Evolutionary conservation across 129 eudicot species (phyloP).

Genomic region (Smallanthus sonchifolius): DNA sequence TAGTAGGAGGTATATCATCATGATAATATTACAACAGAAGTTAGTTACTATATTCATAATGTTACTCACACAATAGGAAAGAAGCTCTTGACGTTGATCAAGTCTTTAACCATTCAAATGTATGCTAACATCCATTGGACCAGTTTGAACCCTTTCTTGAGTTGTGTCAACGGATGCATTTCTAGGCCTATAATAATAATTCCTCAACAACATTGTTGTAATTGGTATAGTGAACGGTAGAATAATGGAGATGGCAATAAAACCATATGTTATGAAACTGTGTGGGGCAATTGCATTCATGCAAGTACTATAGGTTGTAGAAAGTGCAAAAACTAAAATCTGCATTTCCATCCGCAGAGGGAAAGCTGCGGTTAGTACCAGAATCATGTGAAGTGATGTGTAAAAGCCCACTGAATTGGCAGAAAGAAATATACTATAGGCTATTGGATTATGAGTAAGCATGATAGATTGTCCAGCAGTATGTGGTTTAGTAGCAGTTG

Average conservation of each 20-base stretch:
- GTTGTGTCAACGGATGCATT: not conserved
- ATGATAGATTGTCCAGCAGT: conserved; percentile 33
- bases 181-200: conserved; percentile 1
- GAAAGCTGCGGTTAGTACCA: conserved; percentile 30
- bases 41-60: not conserved
- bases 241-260: conserved; percentile 10
- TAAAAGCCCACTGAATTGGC: conserved; percentile 37
- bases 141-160: not conserved
- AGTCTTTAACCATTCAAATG: not conserved
- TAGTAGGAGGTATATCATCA: not conserved
- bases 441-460: conserved; percentile 11
- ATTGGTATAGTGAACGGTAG: conserved; percentile 17
- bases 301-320: conserved; percentile 22
- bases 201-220: not conserved
- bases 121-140: not conserved
- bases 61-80: no score
- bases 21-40: not conserved
- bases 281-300: conserved; percentile 32
- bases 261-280: not conserved
- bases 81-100: not conserved
- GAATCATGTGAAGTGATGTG: conserved; percentile 28
- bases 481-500: not conserved
- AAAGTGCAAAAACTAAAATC: conserved; percentile 23
- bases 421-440: conserved; percentile 20
- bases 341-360: conserved; percentile 39